Evolutionary conservation across 140 eudicot species (phyloP).

Genomic region (Erigeron philadelphicus): DNA sequence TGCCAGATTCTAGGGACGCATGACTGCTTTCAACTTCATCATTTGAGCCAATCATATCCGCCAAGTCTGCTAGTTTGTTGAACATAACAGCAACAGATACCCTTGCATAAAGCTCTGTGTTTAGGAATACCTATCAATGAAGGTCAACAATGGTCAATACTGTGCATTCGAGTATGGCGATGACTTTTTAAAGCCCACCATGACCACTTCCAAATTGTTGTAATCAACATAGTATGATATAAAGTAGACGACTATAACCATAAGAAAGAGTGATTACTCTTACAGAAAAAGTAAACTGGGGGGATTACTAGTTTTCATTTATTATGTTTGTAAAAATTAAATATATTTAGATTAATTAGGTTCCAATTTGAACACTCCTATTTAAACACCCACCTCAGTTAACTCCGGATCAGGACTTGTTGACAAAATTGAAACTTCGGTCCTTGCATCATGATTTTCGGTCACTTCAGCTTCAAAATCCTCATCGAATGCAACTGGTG

Average conservation of each 20-base stretch:
- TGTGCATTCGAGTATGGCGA: not conserved
- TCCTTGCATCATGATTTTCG: slow-evolving; percentile 79
- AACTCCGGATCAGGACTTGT: slow-evolving; percentile 78
- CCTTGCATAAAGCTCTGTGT: slow-evolving; percentile 97
- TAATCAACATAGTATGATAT: not conserved
- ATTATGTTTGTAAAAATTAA: not conserved
- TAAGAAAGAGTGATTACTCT: not conserved
- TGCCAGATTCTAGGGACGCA: slow-evolving; percentile 67
- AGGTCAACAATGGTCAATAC: slow-evolving; percentile 15
- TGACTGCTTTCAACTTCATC: slow-evolving; percentile 30
- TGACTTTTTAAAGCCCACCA: not conserved
- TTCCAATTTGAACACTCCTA: not conserved
- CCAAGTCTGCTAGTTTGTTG: slow-evolving; percentile 68
- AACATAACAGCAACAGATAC: slow-evolving; percentile 93
- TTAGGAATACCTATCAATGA: slow-evolving; percentile 57
- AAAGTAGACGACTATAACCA: not conserved
- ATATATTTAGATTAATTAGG: not conserved
- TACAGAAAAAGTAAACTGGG: not conserved
- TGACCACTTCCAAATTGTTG: no score
- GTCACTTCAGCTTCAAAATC: slow-evolving; percentile 95
- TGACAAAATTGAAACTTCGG: slow-evolving; percentile 69
- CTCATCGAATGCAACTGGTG: slow-evolving; percentile 90
- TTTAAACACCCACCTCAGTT: slow-evolving; percentile 54
- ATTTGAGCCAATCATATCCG: slow-evolving; percentile 36
- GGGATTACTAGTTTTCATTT: not conserved